Base-by-base conservation (phyloP, 1,139 yeast species). In the Hemisphaericaspora xylofermentans region DNA sequence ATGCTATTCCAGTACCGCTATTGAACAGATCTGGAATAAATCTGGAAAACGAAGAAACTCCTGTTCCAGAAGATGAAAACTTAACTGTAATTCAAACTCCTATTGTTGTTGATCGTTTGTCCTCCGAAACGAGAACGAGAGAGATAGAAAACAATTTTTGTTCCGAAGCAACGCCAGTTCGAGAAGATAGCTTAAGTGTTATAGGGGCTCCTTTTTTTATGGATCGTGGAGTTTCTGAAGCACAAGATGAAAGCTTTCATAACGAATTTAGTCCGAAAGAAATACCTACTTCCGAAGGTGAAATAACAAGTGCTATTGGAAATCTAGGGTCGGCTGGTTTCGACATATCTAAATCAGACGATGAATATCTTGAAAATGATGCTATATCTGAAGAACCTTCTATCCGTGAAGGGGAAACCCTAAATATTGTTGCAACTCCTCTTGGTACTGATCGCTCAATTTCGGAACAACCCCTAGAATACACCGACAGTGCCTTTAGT, bases 31-130 rank as follows among this genome's bases (percentile, higher is more conserved):
- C n/a, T n/a, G n/a, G n/a, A n/a, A n/a, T n/a, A n/a, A n/a, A n/a
- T n/a, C 21, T n/a, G 2, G 38, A 30, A 19, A 30, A 32, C 25
- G 45, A 24, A 33, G 13, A 33, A 33, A 8, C 32, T 15, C 13
- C 21, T 6, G 32, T 7, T 9, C 21, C 21, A 2, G 38, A 30
- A 19, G 34, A 32, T 28, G 45, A 21, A 12, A 39, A 39, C 9
- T 18, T 31, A n/a, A 18, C 25, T 16, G 25, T 18, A 5, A 31
- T 18, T 17, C 4, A 30, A 2, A 10, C 33, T 3, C 33, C 24
- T 16, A 7, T 17, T 16, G 18, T 17, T 12, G 8, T 21, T 9
- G 24, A 21, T 21, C 24, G 9, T 21, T 6, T 9, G 9, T 6
- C 24, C 9, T 21, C 24, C 24, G 24, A 21, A 21, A 21, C 8